A percentile compares a stretch with the other conserved stretches of the same genome.
phyloP scores from a whole-genome alignment of 202 grass and related monocot species.

The Schoenoplectus triqueter region DNA sequence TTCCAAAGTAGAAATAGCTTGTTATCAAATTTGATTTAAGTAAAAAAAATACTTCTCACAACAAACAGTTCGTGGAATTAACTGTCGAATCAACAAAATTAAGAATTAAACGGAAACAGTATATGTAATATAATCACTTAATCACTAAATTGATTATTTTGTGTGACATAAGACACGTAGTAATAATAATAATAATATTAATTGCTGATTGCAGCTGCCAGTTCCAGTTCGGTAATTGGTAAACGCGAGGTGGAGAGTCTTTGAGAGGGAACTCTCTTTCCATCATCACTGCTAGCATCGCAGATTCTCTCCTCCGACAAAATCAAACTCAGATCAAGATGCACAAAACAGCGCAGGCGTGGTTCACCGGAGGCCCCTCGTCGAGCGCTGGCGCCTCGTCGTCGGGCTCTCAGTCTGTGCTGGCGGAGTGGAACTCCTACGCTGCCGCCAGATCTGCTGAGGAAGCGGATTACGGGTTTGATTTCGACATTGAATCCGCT shows the following conservation, averaged over 20 bases:
- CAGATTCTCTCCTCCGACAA: background rate
- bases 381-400: constrained; percentile 42
- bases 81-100: background rate
- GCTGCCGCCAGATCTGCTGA: constrained; percentile 79
- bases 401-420: constrained; percentile 58
- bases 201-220: no score
- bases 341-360: constrained; percentile 63
- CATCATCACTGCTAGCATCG: background rate
- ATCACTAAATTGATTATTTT: background rate
- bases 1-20: no score
- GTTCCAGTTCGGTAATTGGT: no score
- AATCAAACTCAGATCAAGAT: constrained; percentile 40
- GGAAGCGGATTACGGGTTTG: constrained; percentile 54
- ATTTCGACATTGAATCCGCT: constrained; percentile 91
- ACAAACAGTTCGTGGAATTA: background rate
- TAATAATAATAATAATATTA: background rate
- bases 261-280: no score
- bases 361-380: constrained; percentile 76
- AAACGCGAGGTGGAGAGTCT: no score
- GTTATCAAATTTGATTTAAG: no score
- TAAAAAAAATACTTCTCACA: no score
- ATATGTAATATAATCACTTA: background rate
- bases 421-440: constrained; percentile 98
- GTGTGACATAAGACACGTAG: background rate
- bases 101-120: background rate